These are phyloP conservation scores for Dothistroma pini DNA, from an alignment of 2,329 filamentous ascomycete genomes.

Conservation along the genomic window DNA sequence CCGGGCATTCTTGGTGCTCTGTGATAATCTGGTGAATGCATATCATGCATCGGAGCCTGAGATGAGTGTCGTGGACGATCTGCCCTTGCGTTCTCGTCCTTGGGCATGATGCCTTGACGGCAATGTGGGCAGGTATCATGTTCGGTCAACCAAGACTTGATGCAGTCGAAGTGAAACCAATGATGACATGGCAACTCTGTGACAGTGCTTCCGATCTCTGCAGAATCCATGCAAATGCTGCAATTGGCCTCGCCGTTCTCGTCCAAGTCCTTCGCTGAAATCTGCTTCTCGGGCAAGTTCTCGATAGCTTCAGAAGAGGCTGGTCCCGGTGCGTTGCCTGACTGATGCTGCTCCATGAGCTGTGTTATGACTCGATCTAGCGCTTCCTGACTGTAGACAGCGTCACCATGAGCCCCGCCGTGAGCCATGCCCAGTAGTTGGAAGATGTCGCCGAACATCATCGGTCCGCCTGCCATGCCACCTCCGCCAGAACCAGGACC, in stretches of 20 bases:
- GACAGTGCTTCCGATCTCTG: slow-evolving; percentile 69
- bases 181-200: slow-evolving; percentile 81
- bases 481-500: slow-evolving; percentile 8
- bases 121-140: slow-evolving; percentile 92
- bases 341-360: slow-evolving; percentile 78
- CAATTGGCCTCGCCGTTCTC: slow-evolving; percentile 71
- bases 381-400: slow-evolving; percentile 85
- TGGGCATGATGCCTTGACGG: slow-evolving; percentile 52
- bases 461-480: slow-evolving; percentile 6
- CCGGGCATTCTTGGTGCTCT: slow-evolving; percentile 19
- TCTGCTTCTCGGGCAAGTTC: slow-evolving; percentile 63
- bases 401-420: slow-evolving; percentile 60
- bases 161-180: slow-evolving; percentile 86
- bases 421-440: slow-evolving; percentile 36
- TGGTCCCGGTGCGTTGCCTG: slow-evolving; percentile 75
- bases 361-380: slow-evolving; percentile 83
- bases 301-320: slow-evolving; percentile 72
- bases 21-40: slow-evolving; percentile 25
- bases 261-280: slow-evolving; percentile 67
- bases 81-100: slow-evolving; percentile 23
- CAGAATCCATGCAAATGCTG: slow-evolving; percentile 90
- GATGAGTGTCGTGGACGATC: slow-evolving; percentile 25
- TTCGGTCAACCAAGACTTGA: slow-evolving; percentile 77
- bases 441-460: slow-evolving; percentile 21
- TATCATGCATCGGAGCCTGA: slow-evolving; percentile 32